Evolutionary conservation across 176 grass and related monocot species (phyloP).

Genomic region (Avena insularis): DNA sequence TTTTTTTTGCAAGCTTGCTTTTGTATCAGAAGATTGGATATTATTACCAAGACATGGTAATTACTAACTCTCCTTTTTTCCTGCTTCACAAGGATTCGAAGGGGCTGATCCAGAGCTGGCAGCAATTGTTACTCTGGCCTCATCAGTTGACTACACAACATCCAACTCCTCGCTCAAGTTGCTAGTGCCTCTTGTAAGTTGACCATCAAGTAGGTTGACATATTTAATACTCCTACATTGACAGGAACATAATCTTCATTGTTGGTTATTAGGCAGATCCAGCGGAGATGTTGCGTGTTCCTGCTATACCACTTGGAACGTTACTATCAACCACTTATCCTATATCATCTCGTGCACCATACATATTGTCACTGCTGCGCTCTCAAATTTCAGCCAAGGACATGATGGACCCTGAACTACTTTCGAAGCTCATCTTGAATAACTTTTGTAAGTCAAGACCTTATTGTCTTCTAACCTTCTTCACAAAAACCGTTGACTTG

Average conservation of each 20-base stretch:
- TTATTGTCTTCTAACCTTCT: conserved; percentile 28
- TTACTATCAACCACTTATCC: conserved; percentile 81
- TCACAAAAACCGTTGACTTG: conserved; percentile 24
- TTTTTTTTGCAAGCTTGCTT: conserved; percentile 31
- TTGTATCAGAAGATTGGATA: not conserved
- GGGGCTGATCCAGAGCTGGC: conserved; percentile 64
- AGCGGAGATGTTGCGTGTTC: conserved; percentile 77
- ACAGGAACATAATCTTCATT: conserved; percentile 41
- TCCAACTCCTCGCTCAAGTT: conserved; percentile 95
- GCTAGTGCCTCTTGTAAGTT: conserved; percentile 85
- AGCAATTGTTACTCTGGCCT: conserved; percentile 85
- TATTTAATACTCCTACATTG: conserved; percentile 25
- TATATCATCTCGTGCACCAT: conserved; percentile 76
- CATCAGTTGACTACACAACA: conserved; percentile 95
- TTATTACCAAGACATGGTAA: conserved; percentile 12
- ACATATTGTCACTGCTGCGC: conserved; percentile 76
- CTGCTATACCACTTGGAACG: conserved; percentile 79
- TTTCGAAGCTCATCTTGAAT: conserved; percentile 88
- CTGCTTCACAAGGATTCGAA: conserved; percentile 60
- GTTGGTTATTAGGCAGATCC: conserved; percentile 79
- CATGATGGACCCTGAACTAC: conserved; percentile 95
- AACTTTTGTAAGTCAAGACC: conserved; percentile 82
- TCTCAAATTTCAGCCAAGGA: conserved; percentile 89
- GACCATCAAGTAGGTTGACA: conserved; percentile 14
- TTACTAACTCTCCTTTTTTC: conserved; percentile 31